phyloP scores from a whole-genome alignment of 2,329 filamentous ascomycete species.

The Claviceps sorghi region DNA sequence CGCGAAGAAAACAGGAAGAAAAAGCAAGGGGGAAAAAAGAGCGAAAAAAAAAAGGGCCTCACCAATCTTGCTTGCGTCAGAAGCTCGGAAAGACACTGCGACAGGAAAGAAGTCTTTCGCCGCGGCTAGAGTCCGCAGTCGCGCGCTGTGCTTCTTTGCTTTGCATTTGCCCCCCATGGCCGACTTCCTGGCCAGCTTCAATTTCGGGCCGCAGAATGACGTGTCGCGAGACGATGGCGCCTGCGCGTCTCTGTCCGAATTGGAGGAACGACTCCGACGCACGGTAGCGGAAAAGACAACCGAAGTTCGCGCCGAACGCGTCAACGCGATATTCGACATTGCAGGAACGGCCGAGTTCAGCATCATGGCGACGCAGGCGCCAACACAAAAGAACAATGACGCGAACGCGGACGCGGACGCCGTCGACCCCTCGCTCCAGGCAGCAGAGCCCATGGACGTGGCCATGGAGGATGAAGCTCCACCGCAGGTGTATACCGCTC shows the following conservation, averaged over 20 bases:
- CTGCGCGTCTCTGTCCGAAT: slow-evolving; percentile 26
- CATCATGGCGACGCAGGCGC: slow-evolving; percentile 22
- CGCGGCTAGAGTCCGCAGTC: not conserved
- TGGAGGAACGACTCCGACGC: slow-evolving; percentile 29
- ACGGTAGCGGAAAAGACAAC: slow-evolving; percentile 28
- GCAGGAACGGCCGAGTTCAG: slow-evolving; percentile 28
- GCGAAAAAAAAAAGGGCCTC: no score
- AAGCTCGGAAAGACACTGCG: not conserved
- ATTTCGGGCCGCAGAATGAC: slow-evolving; percentile 13
- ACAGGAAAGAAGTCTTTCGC: not conserved
- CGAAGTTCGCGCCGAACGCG: slow-evolving; percentile 34
- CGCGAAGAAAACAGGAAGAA: not conserved
- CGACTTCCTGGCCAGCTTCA: slow-evolving; percentile 25
- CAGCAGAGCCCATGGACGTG: slow-evolving; percentile 10
- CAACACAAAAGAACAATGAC: slow-evolving; percentile 17
- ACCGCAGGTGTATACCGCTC: slow-evolving; percentile 27
- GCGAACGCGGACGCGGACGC: slow-evolving; percentile 15
- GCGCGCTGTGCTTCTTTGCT: not conserved
- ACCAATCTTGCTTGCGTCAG: not conserved
- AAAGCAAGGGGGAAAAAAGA: not conserved
- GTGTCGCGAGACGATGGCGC: slow-evolving; percentile 11
- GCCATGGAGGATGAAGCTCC: slow-evolving; percentile 7
- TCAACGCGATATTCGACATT: slow-evolving; percentile 32
- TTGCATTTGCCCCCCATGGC: slow-evolving; percentile 14
- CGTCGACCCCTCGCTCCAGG: slow-evolving; percentile 22